Evolutionary conservation across 1,139 yeast species (phyloP), one percentile per base, ranked within the genome.

Genomic region (Sugiyamaella japonica): DNA sequence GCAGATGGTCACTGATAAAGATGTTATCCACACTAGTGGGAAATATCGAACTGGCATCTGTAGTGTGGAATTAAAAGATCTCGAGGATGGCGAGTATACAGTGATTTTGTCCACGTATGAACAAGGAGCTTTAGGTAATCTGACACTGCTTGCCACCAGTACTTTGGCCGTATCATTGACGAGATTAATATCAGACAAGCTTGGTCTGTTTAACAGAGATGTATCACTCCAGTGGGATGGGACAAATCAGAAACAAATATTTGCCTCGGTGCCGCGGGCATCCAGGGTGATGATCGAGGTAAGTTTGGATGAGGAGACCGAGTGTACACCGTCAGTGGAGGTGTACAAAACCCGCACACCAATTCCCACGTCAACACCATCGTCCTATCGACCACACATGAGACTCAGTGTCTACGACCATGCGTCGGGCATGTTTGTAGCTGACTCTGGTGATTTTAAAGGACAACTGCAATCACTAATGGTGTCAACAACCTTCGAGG

Each of bases 361-460:
- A 7, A 7, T n/a, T n/a, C n/a, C n/a, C n/a, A n/a, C 16, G 16
- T 34, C 38, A 3, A 12, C 16, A 25, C 12, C 32, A n/a, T 29
- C 53, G 1, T 37, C 60, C 3, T 66, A 66, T 45, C 58, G 62
- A 17, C 67, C 71, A 1, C 64, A 63, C 34, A 51, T 70, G 37
- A 59, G 73, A 25, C 61, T 71, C 16, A 67, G 68, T 38, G 49
- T 72, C 3, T 70, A 64, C 54, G 66, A 56, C 5, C 42, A 43
- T 10, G 17, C 29, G 7, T 25, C 49, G 10, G 48, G 48, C 31
- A 17, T 31, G 3, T 52, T 59, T 9, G 45, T 71, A 0, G 65
- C 66, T 39, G 65, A 75, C 10, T 76, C 75, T 56, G 74, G 74
- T 48, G 60, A 67, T 10, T 81, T 83, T 76, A 68, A 69, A 48